Conservation (phyloP, 768 basidiomycete species). For the Russula earlei region DNA sequence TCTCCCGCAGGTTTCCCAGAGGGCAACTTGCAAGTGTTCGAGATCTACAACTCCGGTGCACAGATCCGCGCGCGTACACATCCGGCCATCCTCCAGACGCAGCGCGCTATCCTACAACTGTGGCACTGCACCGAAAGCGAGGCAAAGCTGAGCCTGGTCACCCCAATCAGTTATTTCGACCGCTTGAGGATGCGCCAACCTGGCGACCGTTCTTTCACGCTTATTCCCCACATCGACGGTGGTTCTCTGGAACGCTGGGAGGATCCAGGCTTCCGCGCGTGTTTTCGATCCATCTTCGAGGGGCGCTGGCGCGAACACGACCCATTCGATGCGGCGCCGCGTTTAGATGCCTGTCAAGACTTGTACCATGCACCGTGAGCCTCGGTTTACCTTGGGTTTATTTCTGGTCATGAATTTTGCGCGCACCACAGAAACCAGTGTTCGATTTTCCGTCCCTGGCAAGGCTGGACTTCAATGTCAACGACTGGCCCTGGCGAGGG, state of each 20-base stretch:
- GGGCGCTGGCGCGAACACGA: slow-evolving; percentile 60
- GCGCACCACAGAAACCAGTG: slow-evolving; percentile 15
- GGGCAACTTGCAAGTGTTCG: slow-evolving; percentile 61
- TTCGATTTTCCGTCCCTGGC: slow-evolving; percentile 42
- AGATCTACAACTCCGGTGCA: slow-evolving; percentile 57
- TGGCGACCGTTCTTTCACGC: slow-evolving; percentile 56
- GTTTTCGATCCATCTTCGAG: slow-evolving; percentile 50
- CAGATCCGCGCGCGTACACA: slow-evolving; percentile 66
- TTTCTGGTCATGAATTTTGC: background rate
- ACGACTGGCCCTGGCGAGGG: slow-evolving; percentile 57
- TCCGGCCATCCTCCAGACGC: slow-evolving; percentile 45
- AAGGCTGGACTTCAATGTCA: slow-evolving; percentile 47
- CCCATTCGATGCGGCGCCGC: slow-evolving; percentile 51
- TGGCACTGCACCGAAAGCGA: slow-evolving; percentile 44
- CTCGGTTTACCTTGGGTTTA: background rate
- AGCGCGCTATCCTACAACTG: slow-evolving; percentile 46
- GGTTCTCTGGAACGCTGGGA: slow-evolving; percentile 73
- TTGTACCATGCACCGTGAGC: slow-evolving; percentile 18
- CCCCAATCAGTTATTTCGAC: slow-evolving; percentile 70
- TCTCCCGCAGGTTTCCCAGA: slow-evolving; percentile 51
- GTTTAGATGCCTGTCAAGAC: slow-evolving; percentile 41
- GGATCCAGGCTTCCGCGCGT: slow-evolving; percentile 46
- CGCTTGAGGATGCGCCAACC: slow-evolving; percentile 63
- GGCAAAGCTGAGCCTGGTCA: slow-evolving; percentile 38
- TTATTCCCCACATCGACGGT: slow-evolving; percentile 55